Conservation (phyloP, 306 rosid genomes). For the apple (Malus domestica) region DNA sequence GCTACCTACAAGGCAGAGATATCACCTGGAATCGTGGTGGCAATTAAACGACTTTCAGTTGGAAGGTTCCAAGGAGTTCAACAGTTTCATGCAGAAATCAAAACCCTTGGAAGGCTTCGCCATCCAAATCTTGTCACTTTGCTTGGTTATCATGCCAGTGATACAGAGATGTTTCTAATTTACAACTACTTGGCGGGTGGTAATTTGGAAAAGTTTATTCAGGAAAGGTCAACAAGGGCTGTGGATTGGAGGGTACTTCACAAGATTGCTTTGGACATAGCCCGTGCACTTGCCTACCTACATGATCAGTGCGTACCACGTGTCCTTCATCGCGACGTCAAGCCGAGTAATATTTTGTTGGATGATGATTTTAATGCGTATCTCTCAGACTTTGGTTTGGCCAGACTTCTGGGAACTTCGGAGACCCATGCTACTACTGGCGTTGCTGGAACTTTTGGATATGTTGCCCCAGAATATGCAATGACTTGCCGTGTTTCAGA, state of each 20-base stretch:
- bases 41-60: conserved; percentile 79
- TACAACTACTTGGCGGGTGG: conserved; percentile 88
- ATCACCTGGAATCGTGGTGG: conserved; percentile 52
- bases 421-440: conserved; percentile 98
- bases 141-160: conserved; percentile 89
- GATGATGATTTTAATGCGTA: conserved; percentile 82
- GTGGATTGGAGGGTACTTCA: conserved; percentile 90
- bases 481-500: conserved; percentile 98
- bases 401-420: conserved; percentile 86
- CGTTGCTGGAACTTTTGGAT: conserved; percentile 94
- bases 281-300: conserved; percentile 82
- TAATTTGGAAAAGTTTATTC: conserved; percentile 80
- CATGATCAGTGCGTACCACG: conserved; percentile 92
- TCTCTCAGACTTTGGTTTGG: conserved; percentile 91
- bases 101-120: conserved; percentile 85
- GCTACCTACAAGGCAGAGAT: conserved; percentile 92
- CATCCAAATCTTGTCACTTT: conserved; percentile 81
- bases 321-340: conserved; percentile 89
- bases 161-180: conserved; percentile 82
- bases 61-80: conserved; percentile 89
- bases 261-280: conserved; percentile 89
- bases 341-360: conserved; percentile 87
- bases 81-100: conserved; percentile 83
- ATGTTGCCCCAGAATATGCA: conserved; percentile 94
- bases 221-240: conserved; percentile 80